phyloP scores from a whole-genome alignment of 345 rosid species.

The Syzygium aqueum region DNA sequence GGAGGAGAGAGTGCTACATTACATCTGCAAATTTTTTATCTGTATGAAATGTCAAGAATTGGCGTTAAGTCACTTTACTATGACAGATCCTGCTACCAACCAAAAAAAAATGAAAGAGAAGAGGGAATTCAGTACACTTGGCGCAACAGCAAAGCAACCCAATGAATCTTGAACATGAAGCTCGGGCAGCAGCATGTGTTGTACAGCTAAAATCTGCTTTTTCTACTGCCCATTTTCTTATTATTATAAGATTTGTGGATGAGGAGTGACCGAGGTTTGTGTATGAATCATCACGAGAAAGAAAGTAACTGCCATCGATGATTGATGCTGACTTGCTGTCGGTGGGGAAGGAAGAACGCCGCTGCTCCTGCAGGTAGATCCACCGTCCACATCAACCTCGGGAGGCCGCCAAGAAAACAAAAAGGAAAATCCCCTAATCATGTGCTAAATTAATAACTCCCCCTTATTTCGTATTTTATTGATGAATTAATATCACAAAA shows the following conservation, averaged over 20 bases:
- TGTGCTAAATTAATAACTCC: not conserved
- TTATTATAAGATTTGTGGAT: not conserved
- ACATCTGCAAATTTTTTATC: not conserved
- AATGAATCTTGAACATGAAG: not conserved
- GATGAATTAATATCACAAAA: too few relatives aligned
- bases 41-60: not conserved
- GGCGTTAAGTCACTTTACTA: not conserved
- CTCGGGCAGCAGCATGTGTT: not conserved
- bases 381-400: not conserved
- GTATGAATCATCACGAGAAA: not conserved
- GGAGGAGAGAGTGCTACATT: not conserved
- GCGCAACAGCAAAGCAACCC: not conserved
- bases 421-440: not conserved
- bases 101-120: not conserved
- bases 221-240: not conserved
- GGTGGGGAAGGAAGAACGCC: not conserved
- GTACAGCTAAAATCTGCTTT: not conserved
- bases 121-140: not conserved
- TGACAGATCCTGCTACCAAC: not conserved
- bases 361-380: not conserved
- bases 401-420: not conserved
- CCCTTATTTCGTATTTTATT: not conserved
- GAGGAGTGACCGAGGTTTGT: not conserved
- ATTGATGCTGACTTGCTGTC: not conserved
- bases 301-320: not conserved